Evolutionary conservation across 257 asterid genomes (phyloP), one percentile per base, ranked within the genome.

Genomic region (Scutellaria minor): DNA sequence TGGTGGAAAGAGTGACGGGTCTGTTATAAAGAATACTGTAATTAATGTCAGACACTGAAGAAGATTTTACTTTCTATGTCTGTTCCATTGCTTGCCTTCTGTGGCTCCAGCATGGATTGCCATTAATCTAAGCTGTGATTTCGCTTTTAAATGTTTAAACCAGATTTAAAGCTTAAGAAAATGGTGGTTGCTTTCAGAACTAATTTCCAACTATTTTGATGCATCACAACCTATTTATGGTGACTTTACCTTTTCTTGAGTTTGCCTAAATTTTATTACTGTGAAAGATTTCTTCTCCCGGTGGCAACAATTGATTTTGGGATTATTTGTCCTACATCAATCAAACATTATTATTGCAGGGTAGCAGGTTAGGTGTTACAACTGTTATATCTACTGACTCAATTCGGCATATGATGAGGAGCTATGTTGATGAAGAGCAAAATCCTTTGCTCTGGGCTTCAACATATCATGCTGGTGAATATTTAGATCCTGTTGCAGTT

Each of bases 371-470:
- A 85, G 99, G 99, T 57, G 85, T 95, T 64, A 95, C 99, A 20
- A 95, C 98, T n/a, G 96, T 95, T 63, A 73, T 95, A 77, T 95
- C 99, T 64, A 95, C 99, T 0, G 99, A 95, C 83, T 95, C 99
- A n/a, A 89, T 95, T 79, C 86, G 99, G 71, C 99, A 95, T 84
- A 95, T 95, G 99, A 92, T 95, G 99, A 83, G 99, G 81, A 95
- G 99, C 79, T 95, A 92, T 80, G 97, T 92, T 37, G 96, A 81
- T 70, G 99, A 95, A 81, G 85, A 87, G 78, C 87, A 95, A 67
- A 92, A 90, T 75, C 99, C 98, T 20, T 65, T 95, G 74, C 98
- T 95, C 54, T 95, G 99, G 99, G 94, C 99, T 66, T 95, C 99
- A 67, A 95, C 99, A 27, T 95, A 95, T 83, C 99, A 92, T 65